Base-by-base conservation (phyloP, 352 stramenopile genomes). In the Phytopythium aichiense region DNA sequence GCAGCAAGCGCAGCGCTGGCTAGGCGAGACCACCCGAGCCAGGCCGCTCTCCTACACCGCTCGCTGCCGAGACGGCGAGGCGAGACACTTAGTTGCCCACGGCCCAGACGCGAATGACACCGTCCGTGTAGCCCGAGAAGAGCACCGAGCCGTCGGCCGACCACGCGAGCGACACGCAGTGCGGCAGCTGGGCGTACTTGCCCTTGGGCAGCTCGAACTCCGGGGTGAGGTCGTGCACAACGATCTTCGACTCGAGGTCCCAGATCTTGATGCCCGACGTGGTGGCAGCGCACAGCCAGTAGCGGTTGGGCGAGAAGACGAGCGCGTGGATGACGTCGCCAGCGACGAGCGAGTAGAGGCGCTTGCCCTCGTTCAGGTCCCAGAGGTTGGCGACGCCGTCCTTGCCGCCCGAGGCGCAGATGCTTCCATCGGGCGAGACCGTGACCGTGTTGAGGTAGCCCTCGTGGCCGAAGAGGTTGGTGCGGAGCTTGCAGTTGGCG, bases 361-460 rank as follows among this genome's bases (percentile, higher is more conserved):
- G 89, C 95, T 99, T 99, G 82, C 98, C 98, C 71, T 99, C 98
- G 81, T 99, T 99, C 64, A 99, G 81, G 77, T 99, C 98, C 98
- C 98, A 99, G 25, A 99, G 86, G 92, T 99, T 99, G 78, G 98
- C 98, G 40, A 93, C 98, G 69, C 97, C 98, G 87, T 99, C 98
- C 90, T 99, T 99, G 75, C 98, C 98, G 71, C 98, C 98, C 58
- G 96, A 99, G 38, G 98, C 98, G 65, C 98, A 99, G 68, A 99
- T 95, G 43, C 87, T 98, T 74, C 98, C 98, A 92, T 99, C 98
- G 9, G 98, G 98, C 58, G 96, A 99, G 57, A 99, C 97, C 55
- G 98, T 99, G 37, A 99, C 98, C 59, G 97, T 99, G 96, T 99
- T 99, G 48, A 99, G 84, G 93, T 99, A 99, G 69, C 96, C 97